Evolutionary conservation across 495 filamentous ascomycete genomes (phyloP), one percentile per base, ranked within the genome.

Genomic region (Aspergillus haitiensis): DNA sequence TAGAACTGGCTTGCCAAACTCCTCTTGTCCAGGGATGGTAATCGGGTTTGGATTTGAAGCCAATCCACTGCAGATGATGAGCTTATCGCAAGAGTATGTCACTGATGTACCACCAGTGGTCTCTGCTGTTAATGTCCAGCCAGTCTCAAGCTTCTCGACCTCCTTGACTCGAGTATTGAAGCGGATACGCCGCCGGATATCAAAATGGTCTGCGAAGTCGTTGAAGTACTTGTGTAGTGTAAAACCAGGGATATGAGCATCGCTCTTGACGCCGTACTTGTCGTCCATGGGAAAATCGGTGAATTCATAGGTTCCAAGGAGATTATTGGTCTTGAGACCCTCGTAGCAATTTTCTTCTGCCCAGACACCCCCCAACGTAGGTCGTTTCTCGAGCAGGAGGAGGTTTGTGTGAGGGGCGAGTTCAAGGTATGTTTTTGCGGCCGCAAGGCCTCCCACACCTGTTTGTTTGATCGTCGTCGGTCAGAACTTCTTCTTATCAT

Each of bases 301-400:
- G 56, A 64, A 72, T n/a, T 70, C 67, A 48, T 70, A 72, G 4
- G 60, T 54, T 11, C 66, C 62, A 5, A 12, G 13, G 35, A 62
- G 39, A 27, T 58, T 62, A 39, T 62, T 62, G 1, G 60, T 62
- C 15, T 62, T 59, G 13, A 67, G 57, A 6, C 56, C 60, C 18
- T 56, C 44, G 35, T 62, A 66, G 21, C 34, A 45, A 11, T 54
- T 47, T 15, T 60, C 56, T 42, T 57, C 46, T 45, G 70, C 66
- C 72, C 72, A 75, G 44, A 67, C 67, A 7, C 72, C 72, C 0
- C 72, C 72, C 9, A 74, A 15, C 9, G 64, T 54, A 21, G 64
- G 32, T 68, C 68, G 9, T 21, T 59, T 49, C 33, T 74, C 72
- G 1, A 72, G 18, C 10, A 74, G 58, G 0, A 67, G 15, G 4